Percentiles rank a stretch among this genome's conserved stretches.
These are phyloP conservation scores for Chenopodium formosanum DNA, from an alignment of 148 eudicot genomes.

Conservation along the genomic window DNA sequence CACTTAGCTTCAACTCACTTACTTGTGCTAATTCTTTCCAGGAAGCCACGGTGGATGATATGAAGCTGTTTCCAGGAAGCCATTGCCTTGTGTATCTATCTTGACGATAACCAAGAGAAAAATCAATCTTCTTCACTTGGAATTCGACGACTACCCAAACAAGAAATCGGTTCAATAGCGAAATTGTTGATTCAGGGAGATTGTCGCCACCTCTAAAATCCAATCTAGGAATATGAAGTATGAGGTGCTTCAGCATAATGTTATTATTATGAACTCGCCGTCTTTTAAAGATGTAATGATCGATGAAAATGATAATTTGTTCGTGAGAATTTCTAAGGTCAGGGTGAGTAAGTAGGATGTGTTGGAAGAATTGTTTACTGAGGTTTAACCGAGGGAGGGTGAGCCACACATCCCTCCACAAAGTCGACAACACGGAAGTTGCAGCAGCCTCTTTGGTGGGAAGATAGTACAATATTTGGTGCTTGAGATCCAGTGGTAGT, in stretches of 20 bases:
- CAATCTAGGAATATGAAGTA: neutral
- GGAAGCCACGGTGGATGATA: neutral
- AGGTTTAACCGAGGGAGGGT: neutral
- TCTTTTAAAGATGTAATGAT: neutral
- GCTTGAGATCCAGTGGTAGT: neutral
- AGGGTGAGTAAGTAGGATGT: neutral
- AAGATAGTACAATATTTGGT: neutral
- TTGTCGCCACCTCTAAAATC: no score
- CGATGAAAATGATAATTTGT: neutral
- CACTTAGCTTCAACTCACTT: neutral
- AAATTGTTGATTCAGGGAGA: neutral
- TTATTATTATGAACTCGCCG: neutral
- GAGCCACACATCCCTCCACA: neutral
- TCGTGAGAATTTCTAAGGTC: no score
- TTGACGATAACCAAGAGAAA: neutral
- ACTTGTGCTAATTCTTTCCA: neutral
- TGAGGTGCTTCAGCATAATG: neutral
- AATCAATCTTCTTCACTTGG: neutral
- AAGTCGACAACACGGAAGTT: neutral
- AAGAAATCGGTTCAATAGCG: neutral
- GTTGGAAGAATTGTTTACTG: neutral
- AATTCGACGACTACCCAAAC: neutral
- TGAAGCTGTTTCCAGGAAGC: neutral
- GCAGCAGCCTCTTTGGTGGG: neutral
- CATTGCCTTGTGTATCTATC: neutral